A percentile compares a stretch with the other conserved stretches of the same genome.
Conservation (phyloP, 176 grass and related monocot genomes). For the Olyra latifolia region DNA sequence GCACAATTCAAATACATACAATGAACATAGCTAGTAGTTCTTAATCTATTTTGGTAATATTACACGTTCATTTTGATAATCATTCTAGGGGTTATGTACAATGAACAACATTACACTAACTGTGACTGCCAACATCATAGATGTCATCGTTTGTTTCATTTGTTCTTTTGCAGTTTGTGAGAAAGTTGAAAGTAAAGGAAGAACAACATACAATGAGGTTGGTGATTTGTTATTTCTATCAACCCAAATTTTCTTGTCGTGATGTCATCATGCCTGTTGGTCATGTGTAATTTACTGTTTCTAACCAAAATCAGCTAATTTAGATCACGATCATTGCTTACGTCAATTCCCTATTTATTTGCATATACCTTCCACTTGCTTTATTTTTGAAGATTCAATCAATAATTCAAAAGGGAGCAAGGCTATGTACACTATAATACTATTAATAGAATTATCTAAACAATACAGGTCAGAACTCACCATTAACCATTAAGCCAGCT, state of each 20-base stretch:
- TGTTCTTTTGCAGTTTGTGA: conserved; percentile 77
- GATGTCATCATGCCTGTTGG: not conserved
- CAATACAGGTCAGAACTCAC: not conserved
- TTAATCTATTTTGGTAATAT: not conserved
- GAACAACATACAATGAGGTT: conserved; percentile 99
- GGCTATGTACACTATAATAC: not conserved
- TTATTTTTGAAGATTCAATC: not conserved
- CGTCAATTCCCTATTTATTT: not conserved
- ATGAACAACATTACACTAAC: not conserved
- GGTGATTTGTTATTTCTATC: conserved; percentile 15
- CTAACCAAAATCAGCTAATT: not conserved
- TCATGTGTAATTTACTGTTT: not conserved
- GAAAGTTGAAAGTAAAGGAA: conserved; percentile 99
- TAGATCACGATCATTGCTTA: not conserved
- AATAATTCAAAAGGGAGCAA: not conserved
- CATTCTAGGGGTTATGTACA: not conserved
- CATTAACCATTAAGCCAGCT: not conserved
- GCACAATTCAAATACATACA: not conserved
- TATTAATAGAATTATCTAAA: not conserved
- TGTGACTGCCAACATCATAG: not conserved
- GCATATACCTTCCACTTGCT: not conserved
- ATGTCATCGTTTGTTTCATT: conserved; percentile 4
- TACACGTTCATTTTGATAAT: not conserved
- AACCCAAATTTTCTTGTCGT: not conserved
- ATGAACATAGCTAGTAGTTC: not conserved